phyloP scores from a whole-genome alignment of 2,329 filamentous ascomycete species.

The Mollisiaceae sp. region DNA sequence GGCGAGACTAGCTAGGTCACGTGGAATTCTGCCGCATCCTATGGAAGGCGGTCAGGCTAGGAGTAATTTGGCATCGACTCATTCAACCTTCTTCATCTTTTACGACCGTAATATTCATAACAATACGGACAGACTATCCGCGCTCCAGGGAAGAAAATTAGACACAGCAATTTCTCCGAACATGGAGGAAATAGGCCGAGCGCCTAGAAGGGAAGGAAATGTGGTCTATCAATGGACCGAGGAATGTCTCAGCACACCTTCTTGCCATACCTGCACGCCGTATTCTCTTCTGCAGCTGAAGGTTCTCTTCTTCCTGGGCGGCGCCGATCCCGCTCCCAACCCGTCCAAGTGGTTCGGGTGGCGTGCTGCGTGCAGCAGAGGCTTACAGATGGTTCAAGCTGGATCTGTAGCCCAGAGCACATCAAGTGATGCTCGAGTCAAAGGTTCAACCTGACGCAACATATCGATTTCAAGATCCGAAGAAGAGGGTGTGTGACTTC shows the following conservation, averaged over 20 bases:
- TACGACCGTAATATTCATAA: not conserved
- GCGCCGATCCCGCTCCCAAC: not conserved
- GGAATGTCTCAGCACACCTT: not conserved
- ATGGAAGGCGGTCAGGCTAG: not conserved
- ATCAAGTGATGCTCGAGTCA: not conserved
- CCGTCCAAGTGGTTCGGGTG: not conserved
- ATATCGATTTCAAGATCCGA: too few species aligned
- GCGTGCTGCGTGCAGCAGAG: not conserved
- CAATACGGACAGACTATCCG: not conserved
- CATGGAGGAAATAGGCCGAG: not conserved
- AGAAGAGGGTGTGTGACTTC: too few species aligned
- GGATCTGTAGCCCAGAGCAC: not conserved
- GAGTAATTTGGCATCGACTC: not conserved
- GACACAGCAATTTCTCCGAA: not conserved
- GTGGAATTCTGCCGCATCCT: not conserved
- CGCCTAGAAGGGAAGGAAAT: not conserved
- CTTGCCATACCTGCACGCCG: too few species aligned
- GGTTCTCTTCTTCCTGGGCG: not conserved
- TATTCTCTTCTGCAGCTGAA: not conserved
- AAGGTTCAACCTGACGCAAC: too few species aligned
- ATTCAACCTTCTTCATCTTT: not conserved
- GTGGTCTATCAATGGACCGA: not conserved
- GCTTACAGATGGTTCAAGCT: not conserved
- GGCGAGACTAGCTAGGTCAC: not conserved
- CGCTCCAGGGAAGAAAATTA: not conserved